These are phyloP conservation scores for Hepatocystis sp. DNA, from an alignment of 169 alveolate species.

Conservation along the genomic window DNA sequence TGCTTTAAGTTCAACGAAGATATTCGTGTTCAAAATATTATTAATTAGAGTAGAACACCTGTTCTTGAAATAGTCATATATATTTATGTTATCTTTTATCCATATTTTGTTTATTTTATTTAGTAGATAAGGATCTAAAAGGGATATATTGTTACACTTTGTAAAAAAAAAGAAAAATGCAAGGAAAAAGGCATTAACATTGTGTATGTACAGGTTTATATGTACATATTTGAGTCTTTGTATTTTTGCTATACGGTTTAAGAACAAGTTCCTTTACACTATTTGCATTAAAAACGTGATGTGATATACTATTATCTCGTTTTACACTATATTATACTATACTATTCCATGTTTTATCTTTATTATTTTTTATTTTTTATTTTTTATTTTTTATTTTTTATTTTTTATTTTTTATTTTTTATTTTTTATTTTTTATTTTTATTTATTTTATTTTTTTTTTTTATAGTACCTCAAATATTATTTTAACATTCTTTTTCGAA, in stretches of 20 bases:
- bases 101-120: slow-evolving; percentile 53
- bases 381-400: not conserved
- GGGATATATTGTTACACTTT: slow-evolving; percentile 53
- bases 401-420: not conserved
- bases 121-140: slow-evolving; percentile 43
- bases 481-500: slow-evolving; percentile 13
- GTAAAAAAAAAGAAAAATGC: not conserved
- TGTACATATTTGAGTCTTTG: too few species aligned
- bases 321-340: too few species aligned
- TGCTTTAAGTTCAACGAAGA: slow-evolving; percentile 19
- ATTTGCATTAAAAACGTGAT: too few species aligned
- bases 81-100: slow-evolving; percentile 29
- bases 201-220: too few species aligned
- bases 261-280: too few species aligned
- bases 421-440: not conserved
- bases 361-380: not conserved
- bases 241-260: too few species aligned
- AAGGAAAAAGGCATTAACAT: too few species aligned
- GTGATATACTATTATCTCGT: too few species aligned
- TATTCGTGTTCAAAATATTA: slow-evolving; percentile 15
- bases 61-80: slow-evolving; percentile 56
- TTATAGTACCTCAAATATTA: slow-evolving; percentile 61
- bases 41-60: slow-evolving; percentile 23
- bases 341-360: too few species aligned
- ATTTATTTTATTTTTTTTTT: not conserved